Base-by-base conservation (phyloP, 805 yeast species). In the Yamadazyma sp. region DNA sequence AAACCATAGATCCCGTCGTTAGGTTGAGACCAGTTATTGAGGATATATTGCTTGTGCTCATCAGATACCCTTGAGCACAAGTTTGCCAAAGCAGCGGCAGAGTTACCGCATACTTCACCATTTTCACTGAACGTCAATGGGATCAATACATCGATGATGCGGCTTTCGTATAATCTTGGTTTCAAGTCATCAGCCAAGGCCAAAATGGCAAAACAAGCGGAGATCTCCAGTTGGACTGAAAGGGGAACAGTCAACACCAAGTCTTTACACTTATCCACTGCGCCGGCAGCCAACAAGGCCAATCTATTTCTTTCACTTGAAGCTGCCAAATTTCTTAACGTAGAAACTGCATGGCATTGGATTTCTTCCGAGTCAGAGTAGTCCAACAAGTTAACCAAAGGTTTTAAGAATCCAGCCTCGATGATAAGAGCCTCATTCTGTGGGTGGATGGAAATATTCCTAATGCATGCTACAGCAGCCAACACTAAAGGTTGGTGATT, bases 21-120 rank as follows among this genome's bases (percentile, higher is more conserved):
- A 28, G 95, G 95, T 42, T 69, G 68, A 15, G 75, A 69, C 95
- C 97, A 93, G 48, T 81, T 75, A 38, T 78, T 75, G 41, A 88
- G 73, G 44, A 93, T 86, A 47, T 82, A 81, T 37, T 64, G 68
- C 42, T 80, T 75, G 61, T 90, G 90, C 51, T 87, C 90, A 51
- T 77, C 77, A 12, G 68, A 59, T 24, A 91, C 87, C 63, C 96
- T 80, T 4, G 97, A 89, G 49, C 96, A 88, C 51, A 93, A 70
- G 57, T 93, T 93, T 20, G 99, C 99, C 49, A 93, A 74, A 2
- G 99, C 98, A 24, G 99, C 99, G 11, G 98, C 99, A 2, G 96
- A 85, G 62, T 93, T 93, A 40, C 99, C 99, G 60, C 96, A 93
- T 12, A 93, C 97, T 64, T 95, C 99, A 42, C 89, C 84, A 58